A percentile compares a stretch with the other conserved stretches of the same genome.
These are phyloP conservation scores for Arthrobotrys iridis DNA, from an alignment of 2,329 filamentous ascomycete genomes.

Conservation along the genomic window DNA sequence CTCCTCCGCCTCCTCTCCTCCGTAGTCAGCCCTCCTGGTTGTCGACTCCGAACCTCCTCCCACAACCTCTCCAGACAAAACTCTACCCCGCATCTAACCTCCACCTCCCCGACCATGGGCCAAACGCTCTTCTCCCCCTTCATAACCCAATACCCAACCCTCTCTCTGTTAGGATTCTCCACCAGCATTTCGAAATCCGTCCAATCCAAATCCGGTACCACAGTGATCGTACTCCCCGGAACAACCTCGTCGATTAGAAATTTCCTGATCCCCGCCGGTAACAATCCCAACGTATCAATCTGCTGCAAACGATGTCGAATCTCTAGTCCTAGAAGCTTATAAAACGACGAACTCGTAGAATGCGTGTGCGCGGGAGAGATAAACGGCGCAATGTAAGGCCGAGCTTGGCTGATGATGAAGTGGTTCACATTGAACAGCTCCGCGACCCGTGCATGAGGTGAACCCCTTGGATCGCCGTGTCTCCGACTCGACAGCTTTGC, in stretches of 20 bases:
- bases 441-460: conserved; percentile 75
- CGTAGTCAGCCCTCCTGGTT: conserved; percentile 51
- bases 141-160: conserved; percentile 83
- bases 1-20: conserved; percentile 32
- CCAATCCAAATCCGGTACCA: conserved; percentile 80
- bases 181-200: conserved; percentile 80
- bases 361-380: conserved; percentile 79
- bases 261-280: conserved; percentile 75
- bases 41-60: conserved; percentile 74
- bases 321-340: conserved; percentile 68
- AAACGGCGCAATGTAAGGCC: conserved; percentile 88
- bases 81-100: conserved; percentile 84
- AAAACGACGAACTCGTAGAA: conserved; percentile 69
- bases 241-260: conserved; percentile 85
- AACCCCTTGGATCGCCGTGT: conserved; percentile 61
- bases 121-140: conserved; percentile 88
- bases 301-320: conserved; percentile 82
- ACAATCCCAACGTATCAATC: conserved; percentile 77
- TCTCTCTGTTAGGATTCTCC: conserved; percentile 80
- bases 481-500: conserved; percentile 36
- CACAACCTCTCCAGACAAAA: conserved; percentile 88
- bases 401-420: conserved; percentile 91
- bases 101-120: conserved; percentile 84
- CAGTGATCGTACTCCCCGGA: conserved; percentile 78
- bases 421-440: conserved; percentile 94